Evolutionary conservation across 108 stramenopile species (phyloP), one percentile per base, ranked within the genome.

Genomic region (Hondaea fermentalgiana): DNA sequence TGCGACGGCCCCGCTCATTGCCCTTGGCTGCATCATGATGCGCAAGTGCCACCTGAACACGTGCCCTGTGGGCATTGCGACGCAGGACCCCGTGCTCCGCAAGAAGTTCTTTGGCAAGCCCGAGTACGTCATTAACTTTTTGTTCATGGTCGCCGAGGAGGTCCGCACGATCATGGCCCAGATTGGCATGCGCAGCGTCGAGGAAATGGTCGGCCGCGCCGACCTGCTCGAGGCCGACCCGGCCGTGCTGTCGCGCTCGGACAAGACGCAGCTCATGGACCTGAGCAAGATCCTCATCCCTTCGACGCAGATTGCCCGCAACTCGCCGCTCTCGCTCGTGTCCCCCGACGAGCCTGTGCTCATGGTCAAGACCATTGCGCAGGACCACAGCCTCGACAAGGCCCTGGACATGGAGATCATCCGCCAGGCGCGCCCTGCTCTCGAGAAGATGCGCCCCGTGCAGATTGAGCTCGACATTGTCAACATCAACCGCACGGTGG

Each of bases 11-110:
- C 97, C 98, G 42, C 90, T 98, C 43, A 96, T 98, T 90, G 95
- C 96, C 12, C 94, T 98, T 94, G 98, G 98, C 72, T 97, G 97
- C 91, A 97, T 97, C 88, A 98, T 98, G 97, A 97, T 97, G 97
- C 93, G 97, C 72, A 97, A 97, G 92, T 98, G 97, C 89, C 98
- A 98, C 90, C 94, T 98, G 90, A 98, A 98, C 91, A 98, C 97
- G 12, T 98, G 97, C 92, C 97, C 97, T 44, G 97, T 98, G 14
- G 97, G 97, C 72, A 97, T 97, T 90, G 97, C 97, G n/a, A 97
- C 97, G 21, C 98, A 98, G 95, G 98, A 98, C 89, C 97, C 97
- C 89, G 96, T 97, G 90, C 93, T 98, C 23, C 92, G 98, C 72
- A 93, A 94, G 88, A 98, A 98, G 90, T 98, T 98, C 92, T 93